Percentiles rank a stretch among this genome's conserved stretches.
phyloP scores from a whole-genome alignment of 495 filamentous ascomycete species.

The Schizothecium vesticola region DNA sequence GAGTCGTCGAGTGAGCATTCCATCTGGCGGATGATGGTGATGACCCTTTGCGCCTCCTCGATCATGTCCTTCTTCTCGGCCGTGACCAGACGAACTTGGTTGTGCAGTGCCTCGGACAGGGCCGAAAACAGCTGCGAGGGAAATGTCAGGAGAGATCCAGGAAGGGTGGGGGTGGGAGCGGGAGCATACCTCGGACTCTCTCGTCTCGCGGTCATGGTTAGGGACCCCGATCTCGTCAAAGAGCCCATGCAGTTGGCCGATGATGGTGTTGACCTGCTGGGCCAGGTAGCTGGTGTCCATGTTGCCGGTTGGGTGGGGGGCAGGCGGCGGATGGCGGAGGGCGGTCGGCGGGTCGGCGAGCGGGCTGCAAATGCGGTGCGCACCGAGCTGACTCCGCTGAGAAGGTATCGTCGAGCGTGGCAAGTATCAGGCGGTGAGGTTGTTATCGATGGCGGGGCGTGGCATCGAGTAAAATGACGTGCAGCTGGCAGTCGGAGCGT shows the following conservation, averaged over 20 bases:
- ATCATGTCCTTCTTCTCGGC: slow-evolving; percentile 82
- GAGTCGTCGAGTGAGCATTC: slow-evolving; percentile 79
- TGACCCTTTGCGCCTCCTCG: slow-evolving; percentile 80
- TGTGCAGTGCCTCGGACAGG: slow-evolving; percentile 79
- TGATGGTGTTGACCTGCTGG: slow-evolving; percentile 89
- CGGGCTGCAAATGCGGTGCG: not conserved
- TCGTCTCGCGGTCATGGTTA: slow-evolving; percentile 77
- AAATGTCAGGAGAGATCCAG: slow-evolving; percentile 15
- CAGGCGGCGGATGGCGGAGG: not conserved
- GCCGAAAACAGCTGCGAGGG: slow-evolving; percentile 69
- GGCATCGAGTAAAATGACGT: slow-evolving; percentile 30
- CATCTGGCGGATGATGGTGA: slow-evolving; percentile 86
- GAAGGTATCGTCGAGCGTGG: slow-evolving; percentile 11
- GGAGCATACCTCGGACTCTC: slow-evolving; percentile 70
- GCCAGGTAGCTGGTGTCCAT: slow-evolving; percentile 93
- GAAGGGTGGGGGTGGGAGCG: not conserved
- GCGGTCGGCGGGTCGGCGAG: not conserved
- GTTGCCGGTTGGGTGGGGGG: slow-evolving; percentile 6
- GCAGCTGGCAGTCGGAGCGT: slow-evolving; percentile 22
- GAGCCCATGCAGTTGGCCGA: slow-evolving; percentile 81
- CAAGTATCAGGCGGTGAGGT: slow-evolving; percentile 4
- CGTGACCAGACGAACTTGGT: slow-evolving; percentile 72
- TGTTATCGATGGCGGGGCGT: slow-evolving; percentile 24
- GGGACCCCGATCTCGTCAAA: slow-evolving; percentile 96
- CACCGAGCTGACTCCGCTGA: slow-evolving; percentile 1